Conservation (phyloP, 1,139 yeast species). For the Kluyveromyces sp. region DNA sequence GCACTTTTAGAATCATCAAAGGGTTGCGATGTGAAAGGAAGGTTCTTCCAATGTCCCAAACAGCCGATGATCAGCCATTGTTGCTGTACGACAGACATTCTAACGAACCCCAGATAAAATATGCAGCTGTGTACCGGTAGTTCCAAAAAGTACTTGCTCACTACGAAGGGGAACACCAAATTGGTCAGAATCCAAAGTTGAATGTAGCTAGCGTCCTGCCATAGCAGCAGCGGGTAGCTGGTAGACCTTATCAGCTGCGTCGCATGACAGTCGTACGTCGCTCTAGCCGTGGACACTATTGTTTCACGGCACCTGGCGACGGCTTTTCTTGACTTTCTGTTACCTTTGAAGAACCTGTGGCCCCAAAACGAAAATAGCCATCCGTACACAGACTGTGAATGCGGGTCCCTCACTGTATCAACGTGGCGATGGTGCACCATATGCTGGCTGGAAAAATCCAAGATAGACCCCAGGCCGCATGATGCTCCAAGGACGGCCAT, state of each 20-base stretch:
- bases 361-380: slow-evolving; percentile 28
- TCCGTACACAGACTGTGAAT: slow-evolving; percentile 36
- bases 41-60: slow-evolving; percentile 43
- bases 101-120: slow-evolving; percentile 54
- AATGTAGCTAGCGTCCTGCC: slow-evolving; percentile 51
- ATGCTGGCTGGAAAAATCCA: slow-evolving; percentile 60
- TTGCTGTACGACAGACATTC: slow-evolving; percentile 54
- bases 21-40: slow-evolving; percentile 39
- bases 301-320: slow-evolving; percentile 55
- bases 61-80: slow-evolving; percentile 51
- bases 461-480: slow-evolving; percentile 54
- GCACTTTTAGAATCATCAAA: slow-evolving; percentile 60
- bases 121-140: slow-evolving; percentile 51
- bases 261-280: slow-evolving; percentile 32
- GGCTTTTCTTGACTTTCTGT: slow-evolving; percentile 43
- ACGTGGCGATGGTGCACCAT: slow-evolving; percentile 65
- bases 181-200: slow-evolving; percentile 41
- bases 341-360: slow-evolving; percentile 22
- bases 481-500: slow-evolving; percentile 53
- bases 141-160: slow-evolving; percentile 38
- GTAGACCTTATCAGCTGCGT: slow-evolving; percentile 32
- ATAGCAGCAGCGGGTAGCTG: slow-evolving; percentile 39
- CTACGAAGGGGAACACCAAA: slow-evolving; percentile 42
- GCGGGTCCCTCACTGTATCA: slow-evolving; percentile 64
- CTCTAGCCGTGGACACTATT: slow-evolving; percentile 44